Conservation (phyloP, 2,329 filamentous ascomycete species). For the Paracamarosporium sp. region DNA sequence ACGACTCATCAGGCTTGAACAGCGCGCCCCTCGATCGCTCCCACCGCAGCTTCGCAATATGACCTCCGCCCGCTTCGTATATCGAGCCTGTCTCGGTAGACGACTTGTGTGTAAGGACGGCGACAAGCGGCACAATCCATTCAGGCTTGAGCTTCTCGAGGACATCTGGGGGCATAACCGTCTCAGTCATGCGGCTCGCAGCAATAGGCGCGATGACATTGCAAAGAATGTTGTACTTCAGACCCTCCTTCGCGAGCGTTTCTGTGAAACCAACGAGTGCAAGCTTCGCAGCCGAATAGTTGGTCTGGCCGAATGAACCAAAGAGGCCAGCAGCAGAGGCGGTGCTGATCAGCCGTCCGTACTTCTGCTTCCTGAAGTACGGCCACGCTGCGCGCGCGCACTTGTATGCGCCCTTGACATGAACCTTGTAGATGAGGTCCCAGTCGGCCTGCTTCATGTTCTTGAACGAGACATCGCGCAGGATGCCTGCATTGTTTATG, state of each 20-base stretch:
- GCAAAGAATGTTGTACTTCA: slow-evolving; percentile 95
- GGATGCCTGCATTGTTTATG: slow-evolving; percentile 97
- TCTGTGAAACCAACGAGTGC: slow-evolving; percentile 96
- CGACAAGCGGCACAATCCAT: slow-evolving; percentile 94
- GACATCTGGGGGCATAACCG: slow-evolving; percentile 93
- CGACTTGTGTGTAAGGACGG: slow-evolving; percentile 82
- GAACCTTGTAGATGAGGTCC: slow-evolving; percentile 92
- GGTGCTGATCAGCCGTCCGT: slow-evolving; percentile 94
- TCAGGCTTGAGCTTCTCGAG: slow-evolving; percentile 86
- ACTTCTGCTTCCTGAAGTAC: slow-evolving; percentile 98
- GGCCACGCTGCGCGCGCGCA: slow-evolving; percentile 94
- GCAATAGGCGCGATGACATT: slow-evolving; percentile 97
- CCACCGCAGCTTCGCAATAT: slow-evolving; percentile 93
- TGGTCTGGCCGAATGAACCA: slow-evolving; percentile 93
- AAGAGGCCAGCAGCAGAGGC: slow-evolving; percentile 95
- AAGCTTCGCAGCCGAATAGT: slow-evolving; percentile 97
- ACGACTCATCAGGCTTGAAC: slow-evolving; percentile 84
- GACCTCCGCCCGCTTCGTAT: slow-evolving; percentile 92
- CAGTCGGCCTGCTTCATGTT: slow-evolving; percentile 98
- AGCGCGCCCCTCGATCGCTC: slow-evolving; percentile 89
- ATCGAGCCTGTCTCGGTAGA: slow-evolving; percentile 90
- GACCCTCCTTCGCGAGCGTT: slow-evolving; percentile 95
- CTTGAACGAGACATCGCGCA: slow-evolving; percentile 96
- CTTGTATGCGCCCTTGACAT: slow-evolving; percentile 94
- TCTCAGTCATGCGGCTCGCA: slow-evolving; percentile 93